A percentile compares a stretch with the other conserved stretches of the same genome.
phyloP scores from a whole-genome alignment of 352 stramenopile species.

The Globisporangium heterothallicum region DNA sequence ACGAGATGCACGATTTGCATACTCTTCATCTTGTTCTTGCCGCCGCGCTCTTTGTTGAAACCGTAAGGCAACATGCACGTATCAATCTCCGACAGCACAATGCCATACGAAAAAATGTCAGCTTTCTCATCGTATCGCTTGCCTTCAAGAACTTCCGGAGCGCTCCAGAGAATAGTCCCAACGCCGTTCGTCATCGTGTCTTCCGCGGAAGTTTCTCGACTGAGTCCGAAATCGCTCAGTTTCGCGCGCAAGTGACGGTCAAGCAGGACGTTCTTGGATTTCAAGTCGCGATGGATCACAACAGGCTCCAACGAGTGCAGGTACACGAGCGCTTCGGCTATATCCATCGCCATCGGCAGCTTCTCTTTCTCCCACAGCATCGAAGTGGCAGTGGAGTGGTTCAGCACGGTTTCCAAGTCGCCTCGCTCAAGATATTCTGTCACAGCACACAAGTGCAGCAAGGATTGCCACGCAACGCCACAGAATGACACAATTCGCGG shows the following conservation, averaged over 20 bases:
- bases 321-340: conserved; percentile 67
- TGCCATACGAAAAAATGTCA: conserved; percentile 72
- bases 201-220: conserved; percentile 53
- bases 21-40: conserved; percentile 63
- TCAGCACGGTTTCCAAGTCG: conserved; percentile 52
- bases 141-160: conserved; percentile 61
- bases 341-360: conserved; percentile 48
- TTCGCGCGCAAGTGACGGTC: conserved; percentile 58
- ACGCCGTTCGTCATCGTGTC: conserved; percentile 79
- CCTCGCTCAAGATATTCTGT: conserved; percentile 79
- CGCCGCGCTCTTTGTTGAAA: conserved; percentile 41
- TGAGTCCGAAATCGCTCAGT: conserved; percentile 70
- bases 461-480: conserved; percentile 73
- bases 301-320: conserved; percentile 60
- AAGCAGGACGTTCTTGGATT: conserved; percentile 71
- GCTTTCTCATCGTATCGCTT: conserved; percentile 76
- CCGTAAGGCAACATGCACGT: conserved; percentile 69
- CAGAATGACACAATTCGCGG: conserved; percentile 79
- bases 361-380: conserved; percentile 60
- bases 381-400: conserved; percentile 26
- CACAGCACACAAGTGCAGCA: conserved; percentile 68
- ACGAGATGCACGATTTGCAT: conserved; percentile 84
- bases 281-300: conserved; percentile 68
- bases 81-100: conserved; percentile 73
- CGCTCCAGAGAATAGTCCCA: conserved; percentile 70